Evolutionary conservation across 345 rosid species (phyloP), one percentile per base, ranked within the genome.

Genomic region (Hirschfeldia incana): DNA sequence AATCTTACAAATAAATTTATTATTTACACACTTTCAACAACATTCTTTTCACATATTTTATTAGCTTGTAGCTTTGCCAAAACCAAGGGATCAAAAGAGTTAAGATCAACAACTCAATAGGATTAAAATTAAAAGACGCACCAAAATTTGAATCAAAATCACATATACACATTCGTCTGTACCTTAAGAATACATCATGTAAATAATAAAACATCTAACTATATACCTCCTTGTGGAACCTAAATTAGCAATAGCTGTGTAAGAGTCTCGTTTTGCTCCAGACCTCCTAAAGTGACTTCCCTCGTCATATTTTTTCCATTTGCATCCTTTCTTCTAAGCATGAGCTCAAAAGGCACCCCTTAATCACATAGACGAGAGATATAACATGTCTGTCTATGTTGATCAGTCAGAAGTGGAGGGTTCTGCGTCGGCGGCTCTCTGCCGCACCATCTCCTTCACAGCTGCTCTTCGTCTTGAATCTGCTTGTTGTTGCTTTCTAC

Each of bases 391-490:
- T 46, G 26, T 15, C 21, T 66, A 2, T 37, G 37, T 58, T 76
- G 51, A 70, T 88, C 87, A 91, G 30, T 89, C 97, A 15, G 89
- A 86, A 83, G 84, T 90, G 67, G 90, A 91, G 71, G 94, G 85
- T 82, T 84, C 86, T 84, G 91, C 91, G 85, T 95, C 99, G 8
- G 93, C 91, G 39, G 97, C 94, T 87, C 98, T 87, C 86, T 91
- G 97, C 69, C 98, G 87, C 97, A 95, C 91, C 99, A 95, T 95
- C 90, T 95, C 98, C 97, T 87, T 95, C 79, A 95, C 98, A 67
- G 99, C 98, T 69, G 97, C 98, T 87, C 99, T 89, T 30, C 99
- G 90, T 73, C 97, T 85, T 57, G 98, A 89, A 86, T 95, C 99
- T 28, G 98, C 90, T 85, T 95, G 99, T 82, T 93, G 97, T 81